Evolutionary conservation across 306 rosid genomes (phyloP).

Genomic region (Pyrus pyrifolia): DNA sequence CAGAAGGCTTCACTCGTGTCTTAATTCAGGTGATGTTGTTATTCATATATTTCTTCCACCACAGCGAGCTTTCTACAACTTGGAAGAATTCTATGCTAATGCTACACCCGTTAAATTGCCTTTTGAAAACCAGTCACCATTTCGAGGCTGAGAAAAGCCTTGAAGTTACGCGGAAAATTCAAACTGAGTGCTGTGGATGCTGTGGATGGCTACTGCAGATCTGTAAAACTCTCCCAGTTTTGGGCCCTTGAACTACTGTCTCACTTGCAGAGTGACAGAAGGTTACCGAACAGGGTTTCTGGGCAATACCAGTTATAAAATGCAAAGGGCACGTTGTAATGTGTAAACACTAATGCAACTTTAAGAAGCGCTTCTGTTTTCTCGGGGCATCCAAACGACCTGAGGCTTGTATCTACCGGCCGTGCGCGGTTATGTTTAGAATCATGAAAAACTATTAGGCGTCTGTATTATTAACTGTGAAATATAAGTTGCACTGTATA

Average conservation of each 20-base stretch:
- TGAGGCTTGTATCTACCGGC: background rate
- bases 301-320: background rate
- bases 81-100: constrained; percentile 86
- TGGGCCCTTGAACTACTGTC: background rate
- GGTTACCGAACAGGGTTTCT: background rate
- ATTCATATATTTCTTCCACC: constrained; percentile 89
- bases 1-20: background rate
- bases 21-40: constrained; percentile 76
- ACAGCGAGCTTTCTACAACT: constrained; percentile 79
- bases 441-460: background rate
- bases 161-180: background rate
- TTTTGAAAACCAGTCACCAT: constrained; percentile 70
- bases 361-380: background rate
- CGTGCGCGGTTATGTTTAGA: background rate
- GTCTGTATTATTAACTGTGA: background rate
- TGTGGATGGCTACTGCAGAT: constrained; percentile 11
- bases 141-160: constrained; percentile 32
- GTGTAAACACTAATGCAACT: background rate
- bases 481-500: background rate
- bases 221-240: background rate
- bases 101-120: constrained; percentile 78
- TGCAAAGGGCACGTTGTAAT: too few relatives aligned
- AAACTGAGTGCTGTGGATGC: constrained; percentile 5
- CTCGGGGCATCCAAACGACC: background rate
- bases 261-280: background rate